Evolutionary conservation across 176 grass and related monocot species (phyloP), one percentile per base, ranked within the genome.

Genomic region (Oryza australiensis): DNA sequence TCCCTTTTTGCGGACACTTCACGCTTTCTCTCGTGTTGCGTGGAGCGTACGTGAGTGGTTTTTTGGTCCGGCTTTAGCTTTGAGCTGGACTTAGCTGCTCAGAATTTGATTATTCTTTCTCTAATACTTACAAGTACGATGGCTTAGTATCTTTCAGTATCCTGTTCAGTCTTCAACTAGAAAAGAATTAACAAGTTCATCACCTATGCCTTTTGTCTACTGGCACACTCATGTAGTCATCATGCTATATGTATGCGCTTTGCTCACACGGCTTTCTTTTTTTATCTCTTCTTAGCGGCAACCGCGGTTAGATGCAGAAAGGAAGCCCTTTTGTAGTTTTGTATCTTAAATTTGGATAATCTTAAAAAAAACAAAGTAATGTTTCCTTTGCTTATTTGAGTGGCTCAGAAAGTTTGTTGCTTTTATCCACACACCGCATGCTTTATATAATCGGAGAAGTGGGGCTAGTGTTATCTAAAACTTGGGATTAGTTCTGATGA

Each of bases 1-100:
- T 62, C 65, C 34, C 26, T 33, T 38, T 71, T 89, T 80, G 83
- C 83, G 48, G 79, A 15, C 30, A 79, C 68, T 62, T 86, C 79
- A 86, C 84, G 73, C 8, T 89, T 82, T 48, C 35, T 41, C 34
- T 46, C 73, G 73, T 68, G 74, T 89, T 30, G 82, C 82, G 64
- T 89, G 28, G 78, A 77, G 55, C 72, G 1, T 82, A 82, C 83
- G 66, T 57, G 75, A 49, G 73, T 23, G 8, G 70, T 48, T 67
- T 66, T 66, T 29, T 32, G 62, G n/a, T 51, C 57, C 51, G 78
- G 26, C 51, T 66, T 43, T 43, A 29, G 22, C 73, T 42, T 33
- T 34, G 42, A 14, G 57, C 27, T 30, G 45, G 66, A 72, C 32
- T 82, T 57, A 53, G 78, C 59, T 86, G 59, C 88, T 53, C 73